Base-by-base conservation (phyloP, 352 stramenopile genomes). In the Paralagenidium karlingii region DNA sequence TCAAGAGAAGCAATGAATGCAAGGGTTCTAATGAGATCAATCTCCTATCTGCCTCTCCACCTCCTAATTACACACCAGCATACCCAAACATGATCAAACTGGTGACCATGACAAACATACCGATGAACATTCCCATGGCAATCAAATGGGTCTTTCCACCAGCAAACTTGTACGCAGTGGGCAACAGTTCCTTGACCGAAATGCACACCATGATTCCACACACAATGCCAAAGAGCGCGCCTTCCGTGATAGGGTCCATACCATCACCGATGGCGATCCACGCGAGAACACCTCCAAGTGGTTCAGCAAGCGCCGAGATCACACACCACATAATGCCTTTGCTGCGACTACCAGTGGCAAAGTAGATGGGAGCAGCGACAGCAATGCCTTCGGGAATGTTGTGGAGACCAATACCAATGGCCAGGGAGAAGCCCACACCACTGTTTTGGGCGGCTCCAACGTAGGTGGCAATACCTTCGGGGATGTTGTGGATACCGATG, bases 381-480 rank as follows among this genome's bases (percentile, higher is more conserved):
- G 87, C 96, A 24, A 98, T 62, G 0, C 94, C 94, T 43, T 99
- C 94, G 2, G 94, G 92, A 40, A 99, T 95, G 51, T 98, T 98
- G 63, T 98, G 93, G 19, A 98, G 80, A 5, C 77, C 89, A 45
- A 98, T 98, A 18, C 83, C 92, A 26, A 98, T 62, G 1, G 93
- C 91, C 5, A 98, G 63, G 12, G 91, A 83, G 32, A 78, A 59
- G 25, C 94, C 94, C 10, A 98, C 81, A 1, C 54, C 69, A 2
- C 87, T 82, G 53, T 97, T 84, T 7, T 92, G 53, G 5, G 97
- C 55, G 1, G 87, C 73, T 0, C 79, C 85, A 18, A 96, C 84
- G 51, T 96, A 98, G 0, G 91, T 97, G 5, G 91, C 93, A 24
- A 98, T 80, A 15, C 91, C 91, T 54, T 98, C 91, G 7, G 93